Evolutionary conservation across 148 eudicot genomes (phyloP), one percentile per base, ranked within the genome.

Genomic region (Amaranthus hypochondriacus): DNA sequence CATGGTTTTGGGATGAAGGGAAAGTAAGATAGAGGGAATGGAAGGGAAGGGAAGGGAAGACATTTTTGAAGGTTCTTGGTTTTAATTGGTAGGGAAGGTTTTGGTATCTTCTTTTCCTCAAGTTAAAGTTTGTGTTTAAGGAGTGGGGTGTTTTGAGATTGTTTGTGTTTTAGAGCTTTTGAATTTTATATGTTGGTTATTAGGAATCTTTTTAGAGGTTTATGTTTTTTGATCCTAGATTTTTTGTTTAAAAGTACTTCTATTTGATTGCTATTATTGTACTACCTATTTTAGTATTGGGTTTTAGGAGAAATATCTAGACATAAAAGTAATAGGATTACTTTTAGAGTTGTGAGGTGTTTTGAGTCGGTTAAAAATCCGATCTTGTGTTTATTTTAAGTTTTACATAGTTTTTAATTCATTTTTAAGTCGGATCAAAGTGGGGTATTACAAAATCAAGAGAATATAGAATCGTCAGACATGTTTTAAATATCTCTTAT

Each of bases 71-170:
- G 86, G 90, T 86, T 79, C 88, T 70, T 85, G 67, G 72, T 73
- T 70, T 68, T 79, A 72, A 76, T 82, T 79, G 76, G 83, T 39
- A 76, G 84, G 88, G 85, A 81, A 84, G 89, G 92, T 89, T 82
- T 89, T 81, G 92, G 97, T 79, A 92, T 92, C 94, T 89, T 82
- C 87, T 70, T 92, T 92, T 57, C 90, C 90, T 82, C 48, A 59
- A 52, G 70, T 56, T 79, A 83, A 91, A 87, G 97, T 67, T 70
- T 57, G 49, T 68, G 59, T 10, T 47, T 18, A 51, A 59, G 59
- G n/a, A 53, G 46, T 11, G 43, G 21, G 51, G 39, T 28, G 39
- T 28, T 0, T 0, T 43, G 48, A 18, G 56, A 18, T 68, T 59
- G 65, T 28, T 28, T 28, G 39, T 28, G 39, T 59, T 50, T 9